Base-by-base conservation (phyloP, 75 land plant species). In the Ceratopteris richardii region DNA sequence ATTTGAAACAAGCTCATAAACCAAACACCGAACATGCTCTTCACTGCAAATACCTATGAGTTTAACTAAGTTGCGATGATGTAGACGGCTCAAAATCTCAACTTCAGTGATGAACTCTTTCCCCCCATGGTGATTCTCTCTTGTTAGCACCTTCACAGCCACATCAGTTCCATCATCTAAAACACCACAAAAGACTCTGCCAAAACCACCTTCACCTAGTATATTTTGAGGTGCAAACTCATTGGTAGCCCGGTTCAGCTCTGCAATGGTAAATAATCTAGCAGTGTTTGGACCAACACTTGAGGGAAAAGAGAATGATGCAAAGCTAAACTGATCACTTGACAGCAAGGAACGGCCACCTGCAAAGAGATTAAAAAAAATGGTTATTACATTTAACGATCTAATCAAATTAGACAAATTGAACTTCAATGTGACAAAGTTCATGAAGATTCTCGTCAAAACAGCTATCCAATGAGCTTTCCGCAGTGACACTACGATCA, bases 191-290 rank as follows among this genome's bases (percentile, higher is more conserved):
- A 84, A 90, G 1, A 90, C 96, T 31, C 81, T 65, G 31, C 96
- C 96, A 69, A 90, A 90, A 20, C 96, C 96, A 14, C 96, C 96
- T 73, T 90, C 93, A 29, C 96, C 96, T 31, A 90, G 56, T 17
- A 90, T 44, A 51, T 79, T 76, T 12, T 86, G 66, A 36, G 75
- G 31, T 53, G 76, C 71, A 43, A 90, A 87, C 18, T 70, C 72
- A 52, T 79, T 64, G 25, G 96, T 90, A 24, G 93, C 82, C 56
- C 53, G 78, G 50, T 81, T 77, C 11, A 90, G 63, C 58, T 86
- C 91, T 12, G 65, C 69, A 18, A 77, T 27, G 22, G 59, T 77
- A 52, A 87, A 83, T 12, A 72, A 74, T 62, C 79, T 87, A 10
- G 86, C 87, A 41, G 83, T 53, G 52, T 78, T 78, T 25, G 81